These are phyloP conservation scores for Erysiphe pulchra DNA, from an alignment of 2,329 filamentous ascomycete genomes.

Conservation along the genomic window DNA sequence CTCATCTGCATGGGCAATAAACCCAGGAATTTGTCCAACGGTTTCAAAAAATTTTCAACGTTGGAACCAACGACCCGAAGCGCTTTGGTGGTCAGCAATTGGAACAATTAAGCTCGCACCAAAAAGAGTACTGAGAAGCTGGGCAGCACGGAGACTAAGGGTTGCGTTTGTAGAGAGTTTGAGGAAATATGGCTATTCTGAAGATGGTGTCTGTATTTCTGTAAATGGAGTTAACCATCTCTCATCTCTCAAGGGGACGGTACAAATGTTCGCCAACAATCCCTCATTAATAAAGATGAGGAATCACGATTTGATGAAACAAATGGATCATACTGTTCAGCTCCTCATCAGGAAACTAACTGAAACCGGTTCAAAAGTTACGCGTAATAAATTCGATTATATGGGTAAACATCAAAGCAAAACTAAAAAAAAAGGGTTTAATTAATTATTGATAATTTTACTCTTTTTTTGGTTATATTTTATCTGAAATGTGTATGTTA, in stretches of 20 bases:
- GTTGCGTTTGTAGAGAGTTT: constrained; percentile 20
- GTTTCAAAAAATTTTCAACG: neutral
- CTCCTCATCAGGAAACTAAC: neutral
- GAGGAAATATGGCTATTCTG: constrained; percentile 19
- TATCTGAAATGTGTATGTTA: too few species aligned
- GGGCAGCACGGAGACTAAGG: constrained; percentile 18
- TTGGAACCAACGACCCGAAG: constrained; percentile 13
- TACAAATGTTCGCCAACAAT: constrained; percentile 6
- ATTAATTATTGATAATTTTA: too few species aligned
- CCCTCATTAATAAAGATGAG: neutral
- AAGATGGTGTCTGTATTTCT: constrained; percentile 7
- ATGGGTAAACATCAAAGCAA: too few species aligned
- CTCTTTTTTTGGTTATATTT: too few species aligned
- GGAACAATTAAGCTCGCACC: constrained; percentile 9
- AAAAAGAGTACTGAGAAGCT: constrained; percentile 22
- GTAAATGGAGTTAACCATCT: constrained; percentile 2
- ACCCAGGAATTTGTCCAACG: neutral
- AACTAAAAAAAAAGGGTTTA: too few species aligned
- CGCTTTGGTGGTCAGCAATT: constrained; percentile 22
- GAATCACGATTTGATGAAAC: neutral
- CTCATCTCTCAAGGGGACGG: constrained; percentile 15
- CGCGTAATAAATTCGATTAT: neutral
- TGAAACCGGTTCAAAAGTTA: too few species aligned
- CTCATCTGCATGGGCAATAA: neutral
- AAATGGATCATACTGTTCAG: neutral